phyloP scores from a whole-genome alignment of 176 grass and related monocot genomes.

The Bolboschoenus planiculmis region DNA sequence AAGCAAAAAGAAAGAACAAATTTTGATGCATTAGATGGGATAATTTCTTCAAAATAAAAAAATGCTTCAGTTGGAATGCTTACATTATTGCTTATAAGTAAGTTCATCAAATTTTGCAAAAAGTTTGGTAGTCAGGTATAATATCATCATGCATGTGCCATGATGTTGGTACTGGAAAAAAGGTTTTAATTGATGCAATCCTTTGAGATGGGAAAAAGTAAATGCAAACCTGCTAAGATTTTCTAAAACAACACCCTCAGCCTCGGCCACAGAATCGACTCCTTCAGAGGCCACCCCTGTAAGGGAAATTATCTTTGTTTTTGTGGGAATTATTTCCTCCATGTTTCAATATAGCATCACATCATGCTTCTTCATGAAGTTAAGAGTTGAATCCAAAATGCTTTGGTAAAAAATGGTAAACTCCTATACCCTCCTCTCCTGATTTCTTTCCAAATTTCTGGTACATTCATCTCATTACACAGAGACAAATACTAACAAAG shows the following conservation, averaged over 20 bases:
- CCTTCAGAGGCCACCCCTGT: slow-evolving; percentile 73
- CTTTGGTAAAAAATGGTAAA: not conserved
- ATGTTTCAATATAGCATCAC: slow-evolving; percentile 7
- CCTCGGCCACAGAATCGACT: slow-evolving; percentile 63
- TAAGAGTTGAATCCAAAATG: not conserved
- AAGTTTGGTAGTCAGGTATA: not conserved
- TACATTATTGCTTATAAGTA: not conserved
- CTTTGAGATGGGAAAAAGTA: not conserved
- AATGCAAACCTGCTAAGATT: slow-evolving; percentile 75
- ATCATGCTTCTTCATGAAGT: not conserved
- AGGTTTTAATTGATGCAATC: not conserved
- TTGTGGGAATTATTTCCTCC: not conserved
- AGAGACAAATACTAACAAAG: not conserved
- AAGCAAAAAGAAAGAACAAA: not conserved
- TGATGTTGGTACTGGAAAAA: not conserved
- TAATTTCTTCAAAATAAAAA: not conserved
- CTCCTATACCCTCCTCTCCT: not conserved
- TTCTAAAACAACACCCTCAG: slow-evolving; percentile 70
- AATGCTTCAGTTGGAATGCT: not conserved
- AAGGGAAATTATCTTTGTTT: slow-evolving; percentile 34
- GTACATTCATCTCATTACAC: not conserved
- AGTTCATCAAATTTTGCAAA: not conserved
- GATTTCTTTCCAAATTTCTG: not conserved
- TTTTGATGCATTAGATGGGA: not conserved
- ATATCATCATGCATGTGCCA: not conserved